Evolutionary conservation across 495 filamentous ascomycete genomes (phyloP).

Genomic region (Penicillium dipodomyicola): DNA sequence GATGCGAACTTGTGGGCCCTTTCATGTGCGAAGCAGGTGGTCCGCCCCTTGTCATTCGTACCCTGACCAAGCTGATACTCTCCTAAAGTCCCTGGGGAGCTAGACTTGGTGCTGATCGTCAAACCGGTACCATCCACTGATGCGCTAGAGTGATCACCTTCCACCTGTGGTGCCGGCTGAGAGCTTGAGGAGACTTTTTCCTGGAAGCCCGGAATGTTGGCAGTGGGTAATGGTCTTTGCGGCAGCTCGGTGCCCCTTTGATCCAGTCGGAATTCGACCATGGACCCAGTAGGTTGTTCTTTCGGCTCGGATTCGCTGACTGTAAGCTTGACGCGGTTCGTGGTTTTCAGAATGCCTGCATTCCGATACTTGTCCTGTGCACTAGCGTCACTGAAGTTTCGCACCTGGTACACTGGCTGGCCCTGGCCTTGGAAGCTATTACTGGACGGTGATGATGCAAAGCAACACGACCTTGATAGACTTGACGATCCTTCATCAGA

Average conservation of each 20-base stretch:
- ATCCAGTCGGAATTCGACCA: conserved; percentile 32
- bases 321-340: conserved; percentile 42
- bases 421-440: conserved; percentile 16
- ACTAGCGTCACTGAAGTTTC: conserved; percentile 20
- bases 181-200: conserved; percentile 29
- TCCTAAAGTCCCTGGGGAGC: conserved; percentile 24
- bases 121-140: conserved; percentile 34
- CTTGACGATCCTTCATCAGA: conserved; percentile 31
- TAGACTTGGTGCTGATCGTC: conserved; percentile 32
- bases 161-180: conserved; percentile 29
- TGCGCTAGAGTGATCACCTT: conserved; percentile 30
- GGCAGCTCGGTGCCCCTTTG: conserved; percentile 34
- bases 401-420: conserved; percentile 19
- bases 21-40: conserved; percentile 37
- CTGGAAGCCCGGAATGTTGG: conserved; percentile 41
- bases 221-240: conserved; percentile 39
- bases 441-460: conserved; percentile 24
- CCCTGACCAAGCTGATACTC: conserved; percentile 34
- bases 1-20: conserved; percentile 36
- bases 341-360: conserved; percentile 42
- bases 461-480: conserved; percentile 29
- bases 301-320: conserved; percentile 26
- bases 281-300: conserved; percentile 24
- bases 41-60: conserved; percentile 38
- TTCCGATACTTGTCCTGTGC: conserved; percentile 40